Evolutionary conservation across 805 yeast species (phyloP).

Genomic region (Aciculoconidium aculeatum): DNA sequence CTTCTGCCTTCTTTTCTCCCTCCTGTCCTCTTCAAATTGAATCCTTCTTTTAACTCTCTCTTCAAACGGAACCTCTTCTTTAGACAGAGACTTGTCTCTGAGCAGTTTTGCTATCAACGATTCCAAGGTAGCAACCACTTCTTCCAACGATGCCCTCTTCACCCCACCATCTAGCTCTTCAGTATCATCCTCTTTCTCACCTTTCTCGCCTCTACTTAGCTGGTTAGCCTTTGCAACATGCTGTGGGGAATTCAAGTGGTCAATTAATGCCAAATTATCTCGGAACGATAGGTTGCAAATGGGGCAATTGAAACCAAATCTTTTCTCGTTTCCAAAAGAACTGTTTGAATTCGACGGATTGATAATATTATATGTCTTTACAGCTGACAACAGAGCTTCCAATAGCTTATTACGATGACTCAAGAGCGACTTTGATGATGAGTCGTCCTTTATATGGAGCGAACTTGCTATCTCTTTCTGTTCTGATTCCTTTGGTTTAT

Average conservation of each 20-base stretch:
- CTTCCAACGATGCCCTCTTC: constrained; percentile 28
- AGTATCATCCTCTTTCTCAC: constrained; percentile 7
- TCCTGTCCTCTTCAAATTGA: constrained; percentile 31
- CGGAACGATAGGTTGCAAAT: constrained; percentile 74
- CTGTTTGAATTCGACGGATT: constrained; percentile 15
- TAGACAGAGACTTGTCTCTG: constrained; percentile 7
- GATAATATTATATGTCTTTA: constrained; percentile 29
- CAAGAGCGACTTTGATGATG: constrained; percentile 15
- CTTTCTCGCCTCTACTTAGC: constrained; percentile 5
- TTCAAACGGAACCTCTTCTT: constrained; percentile 24
- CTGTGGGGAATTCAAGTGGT: constrained; percentile 74
- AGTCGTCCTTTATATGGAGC: constrained; percentile 7
- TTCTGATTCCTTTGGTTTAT: constrained; percentile 13
- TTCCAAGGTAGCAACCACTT: constrained; percentile 28
- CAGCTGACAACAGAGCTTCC: constrained; percentile 25
- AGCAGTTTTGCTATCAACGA: constrained; percentile 22
- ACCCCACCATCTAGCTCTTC: constrained; percentile 29
- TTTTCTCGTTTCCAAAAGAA: constrained; percentile 38
- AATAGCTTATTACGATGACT: constrained; percentile 29
- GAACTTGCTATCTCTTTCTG: constrained; percentile 2
- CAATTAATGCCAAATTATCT: constrained; percentile 75
- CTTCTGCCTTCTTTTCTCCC: constrained; percentile 21
- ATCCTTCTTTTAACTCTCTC: constrained; percentile 37
- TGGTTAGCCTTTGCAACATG: constrained; percentile 43
- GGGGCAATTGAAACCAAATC: constrained; percentile 83